Base-by-base conservation (phyloP, 1,284 basidiomycete genomes). In the Hypsizygus ulmarius region DNA sequence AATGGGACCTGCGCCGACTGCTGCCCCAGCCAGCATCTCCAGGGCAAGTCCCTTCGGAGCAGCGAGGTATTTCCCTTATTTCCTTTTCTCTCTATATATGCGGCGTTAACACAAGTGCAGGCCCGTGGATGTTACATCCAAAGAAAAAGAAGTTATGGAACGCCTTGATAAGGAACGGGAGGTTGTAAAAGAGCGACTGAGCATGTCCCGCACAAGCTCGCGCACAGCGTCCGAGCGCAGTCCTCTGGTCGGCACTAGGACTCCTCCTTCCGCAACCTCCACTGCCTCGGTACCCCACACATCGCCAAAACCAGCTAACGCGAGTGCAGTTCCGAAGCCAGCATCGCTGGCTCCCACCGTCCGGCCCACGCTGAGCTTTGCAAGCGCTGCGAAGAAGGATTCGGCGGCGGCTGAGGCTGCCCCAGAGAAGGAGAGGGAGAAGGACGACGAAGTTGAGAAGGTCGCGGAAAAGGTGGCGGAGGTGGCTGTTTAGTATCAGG, bases 11-110 rank as follows among this genome's bases (percentile, higher is more conserved):
- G 63, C 77, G 12, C 68, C 76, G 32, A 64, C 77, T 4, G 62
- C 40, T 18, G 41, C 33, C 14, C 39, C 74, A 2, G 59, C 74
- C 37, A 64, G 69, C 21, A 3, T 4, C 50, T 67, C 75, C 0
- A 59, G 77, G 41, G 63, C 82, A 43, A 91, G 80, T 62, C 93
- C 95, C 1, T 98, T 98, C 64, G 96, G 96, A 48, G 77, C 79
- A 43, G 96, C 96, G 34, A 85, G 71, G 87, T 90, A 59, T 64
- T 12, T 19, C 29, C 44, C 36, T 29, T 43, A 45, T 12, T 39
- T 25, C 19, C 34, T 29, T 30, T 45, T 15, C 25, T 33, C 21
- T 29, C 41, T 47, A 19, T 32, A 4, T 40, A 45, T 14, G 32
- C 25, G 46, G 41, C n/a, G 28, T 42, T 36, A 35, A 45, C 34